phyloP scores from a whole-genome alignment of 1,139 yeast genomes.

The Geotrichum europaeum region DNA sequence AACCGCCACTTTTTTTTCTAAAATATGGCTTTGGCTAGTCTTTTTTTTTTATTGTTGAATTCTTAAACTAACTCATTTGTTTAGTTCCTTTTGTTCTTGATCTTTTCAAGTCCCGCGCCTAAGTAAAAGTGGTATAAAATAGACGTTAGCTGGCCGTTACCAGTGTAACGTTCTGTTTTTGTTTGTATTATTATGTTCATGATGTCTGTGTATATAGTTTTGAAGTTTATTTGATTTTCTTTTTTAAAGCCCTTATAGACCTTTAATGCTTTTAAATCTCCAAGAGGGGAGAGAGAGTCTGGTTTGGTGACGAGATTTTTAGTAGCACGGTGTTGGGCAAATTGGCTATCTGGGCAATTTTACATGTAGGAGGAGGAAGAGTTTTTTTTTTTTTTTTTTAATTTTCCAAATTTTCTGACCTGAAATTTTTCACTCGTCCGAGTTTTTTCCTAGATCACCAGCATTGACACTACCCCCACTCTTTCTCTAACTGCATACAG shows the following conservation, averaged over 20 bases:
- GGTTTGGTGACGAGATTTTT: not conserved
- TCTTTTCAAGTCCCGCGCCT: conserved; percentile 37
- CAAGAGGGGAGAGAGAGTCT: not conserved
- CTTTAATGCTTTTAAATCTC: too few species aligned
- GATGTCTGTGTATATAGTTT: not conserved
- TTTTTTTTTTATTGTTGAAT: not conserved
- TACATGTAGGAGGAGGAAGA: not conserved
- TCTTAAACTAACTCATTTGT: conserved; percentile 7
- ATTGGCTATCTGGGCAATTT: not conserved
- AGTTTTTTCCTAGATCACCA: not conserved
- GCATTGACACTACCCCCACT: not conserved
- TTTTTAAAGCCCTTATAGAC: not conserved
- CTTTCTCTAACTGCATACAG: not conserved
- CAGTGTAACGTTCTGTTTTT: not conserved
- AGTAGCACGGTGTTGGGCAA: not conserved
- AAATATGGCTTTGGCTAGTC: not conserved
- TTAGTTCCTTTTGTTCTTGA: conserved; percentile 38
- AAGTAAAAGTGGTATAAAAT: conserved; percentile 14
- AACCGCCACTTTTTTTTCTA: not conserved
- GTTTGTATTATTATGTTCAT: not conserved
- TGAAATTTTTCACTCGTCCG: not conserved
- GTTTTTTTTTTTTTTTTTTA: not conserved
- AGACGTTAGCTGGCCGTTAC: not conserved
- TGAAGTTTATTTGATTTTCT: conserved; percentile 12
- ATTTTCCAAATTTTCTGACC: not conserved